phyloP scores from a whole-genome alignment of 2,329 filamentous ascomycete species.

The Cytospora mali region DNA sequence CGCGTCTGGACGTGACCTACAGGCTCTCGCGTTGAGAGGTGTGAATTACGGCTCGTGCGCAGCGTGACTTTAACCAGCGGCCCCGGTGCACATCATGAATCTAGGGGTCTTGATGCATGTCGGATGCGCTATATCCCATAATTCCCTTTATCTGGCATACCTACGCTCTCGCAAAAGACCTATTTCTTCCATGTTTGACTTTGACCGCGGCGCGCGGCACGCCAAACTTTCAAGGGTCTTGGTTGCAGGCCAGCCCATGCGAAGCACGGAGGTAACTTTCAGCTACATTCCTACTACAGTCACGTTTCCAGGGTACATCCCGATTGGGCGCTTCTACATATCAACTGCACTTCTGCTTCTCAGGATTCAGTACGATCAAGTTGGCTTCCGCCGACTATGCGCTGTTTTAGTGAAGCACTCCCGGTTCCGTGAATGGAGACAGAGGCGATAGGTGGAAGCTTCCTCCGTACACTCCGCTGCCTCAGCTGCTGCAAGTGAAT shows the following conservation, averaged over 20 bases:
- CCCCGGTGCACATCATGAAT: not conserved
- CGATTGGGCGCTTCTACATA: not conserved
- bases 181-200: no score
- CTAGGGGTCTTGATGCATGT: not conserved
- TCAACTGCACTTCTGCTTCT: no score
- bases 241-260: not conserved
- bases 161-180: not conserved
- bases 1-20: not conserved
- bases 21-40: conserved; percentile 1
- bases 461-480: not conserved
- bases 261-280: not conserved
- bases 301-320: not conserved
- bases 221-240: not conserved
- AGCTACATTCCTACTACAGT: not conserved
- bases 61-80: not conserved
- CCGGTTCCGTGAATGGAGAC: not conserved
- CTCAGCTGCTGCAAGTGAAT: conserved; percentile 17
- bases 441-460: not conserved
- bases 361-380: not conserved
- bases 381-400: no score
- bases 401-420: not conserved
- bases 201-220: no score
- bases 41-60: not conserved
- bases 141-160: not conserved
- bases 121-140: not conserved